A percentile compares a stretch with the other conserved stretches of the same genome.
Evolutionary conservation across 257 asterid species (phyloP).

Genomic region (Vinca minor): DNA sequence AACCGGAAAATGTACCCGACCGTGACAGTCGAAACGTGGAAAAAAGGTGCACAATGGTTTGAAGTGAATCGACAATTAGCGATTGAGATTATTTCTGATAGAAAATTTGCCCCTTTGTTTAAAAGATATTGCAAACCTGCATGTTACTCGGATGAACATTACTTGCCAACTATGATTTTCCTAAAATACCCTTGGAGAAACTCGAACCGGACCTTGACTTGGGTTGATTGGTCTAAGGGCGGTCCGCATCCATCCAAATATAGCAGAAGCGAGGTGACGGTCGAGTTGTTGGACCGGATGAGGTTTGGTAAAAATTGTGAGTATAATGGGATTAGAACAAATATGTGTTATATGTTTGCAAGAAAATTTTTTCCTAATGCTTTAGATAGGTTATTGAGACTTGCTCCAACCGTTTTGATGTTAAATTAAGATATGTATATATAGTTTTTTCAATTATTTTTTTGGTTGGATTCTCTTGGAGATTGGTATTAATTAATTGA

Average conservation of each 20-base stretch:
- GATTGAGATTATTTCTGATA: conserved; percentile 34
- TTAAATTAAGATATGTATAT: background rate
- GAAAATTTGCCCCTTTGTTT: conserved; percentile 25
- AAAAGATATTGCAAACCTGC: conserved; percentile 42
- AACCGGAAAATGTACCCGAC: conserved; percentile 44
- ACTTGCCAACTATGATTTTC: conserved; percentile 52
- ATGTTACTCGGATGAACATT: conserved; percentile 76
- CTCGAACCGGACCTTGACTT: conserved; percentile 54
- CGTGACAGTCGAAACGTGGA: conserved; percentile 40
- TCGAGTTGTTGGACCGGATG: conserved; percentile 35
- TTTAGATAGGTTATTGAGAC: conserved; percentile 47
- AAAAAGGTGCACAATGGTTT: conserved; percentile 74
- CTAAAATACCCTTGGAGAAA: conserved; percentile 33
- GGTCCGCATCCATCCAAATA: conserved; percentile 68
- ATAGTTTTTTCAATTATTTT: background rate
- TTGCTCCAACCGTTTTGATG: conserved; percentile 43
- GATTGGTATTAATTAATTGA: background rate
- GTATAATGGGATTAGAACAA: conserved; percentile 45
- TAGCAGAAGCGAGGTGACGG: conserved; percentile 26
- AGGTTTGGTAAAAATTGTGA: conserved; percentile 30
- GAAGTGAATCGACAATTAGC: conserved; percentile 52
- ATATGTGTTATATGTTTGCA: conserved; percentile 58
- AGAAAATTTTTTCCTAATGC: conserved; percentile 49
- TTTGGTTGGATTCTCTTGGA: background rate
- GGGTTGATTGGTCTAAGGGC: conserved; percentile 82